These are phyloP conservation scores for Colletotrichum sp. DNA, from an alignment of 2,329 filamentous ascomycete genomes.

Conservation along the genomic window DNA sequence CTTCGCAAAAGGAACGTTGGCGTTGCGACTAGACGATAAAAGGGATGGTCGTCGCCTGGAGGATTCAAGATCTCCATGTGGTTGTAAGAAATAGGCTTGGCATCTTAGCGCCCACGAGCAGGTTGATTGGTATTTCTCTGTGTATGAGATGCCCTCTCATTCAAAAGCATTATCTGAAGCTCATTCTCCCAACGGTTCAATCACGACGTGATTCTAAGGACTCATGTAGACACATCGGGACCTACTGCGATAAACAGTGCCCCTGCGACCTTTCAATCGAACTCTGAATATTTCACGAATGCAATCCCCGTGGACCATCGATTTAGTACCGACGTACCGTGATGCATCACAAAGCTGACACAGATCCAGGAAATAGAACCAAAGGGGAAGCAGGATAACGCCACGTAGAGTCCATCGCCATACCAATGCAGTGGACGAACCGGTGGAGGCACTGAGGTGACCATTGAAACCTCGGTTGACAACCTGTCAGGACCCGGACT, in stretches of 20 bases:
- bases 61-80: neutral
- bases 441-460: neutral
- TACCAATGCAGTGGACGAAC: neutral
- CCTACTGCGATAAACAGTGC: neutral
- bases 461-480: neutral
- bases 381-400: neutral
- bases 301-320: neutral
- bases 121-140: rapidly evolving
- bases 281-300: neutral
- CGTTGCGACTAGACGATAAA: neutral
- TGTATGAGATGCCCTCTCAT: neutral
- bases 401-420: neutral
- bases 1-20: neutral
- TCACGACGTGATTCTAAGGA: neutral
- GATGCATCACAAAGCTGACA: neutral
- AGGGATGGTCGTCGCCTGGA: neutral
- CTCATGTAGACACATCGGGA: neutral
- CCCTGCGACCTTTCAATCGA: neutral
- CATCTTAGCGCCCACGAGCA: neutral
- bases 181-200: neutral
- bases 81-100: neutral
- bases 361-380: neutral
- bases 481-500: neutral
- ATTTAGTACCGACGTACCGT: neutral
- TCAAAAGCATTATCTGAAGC: neutral